Base-by-base conservation (phyloP, 768 basidiomycete genomes). In the Tubosaeta sp. region DNA sequence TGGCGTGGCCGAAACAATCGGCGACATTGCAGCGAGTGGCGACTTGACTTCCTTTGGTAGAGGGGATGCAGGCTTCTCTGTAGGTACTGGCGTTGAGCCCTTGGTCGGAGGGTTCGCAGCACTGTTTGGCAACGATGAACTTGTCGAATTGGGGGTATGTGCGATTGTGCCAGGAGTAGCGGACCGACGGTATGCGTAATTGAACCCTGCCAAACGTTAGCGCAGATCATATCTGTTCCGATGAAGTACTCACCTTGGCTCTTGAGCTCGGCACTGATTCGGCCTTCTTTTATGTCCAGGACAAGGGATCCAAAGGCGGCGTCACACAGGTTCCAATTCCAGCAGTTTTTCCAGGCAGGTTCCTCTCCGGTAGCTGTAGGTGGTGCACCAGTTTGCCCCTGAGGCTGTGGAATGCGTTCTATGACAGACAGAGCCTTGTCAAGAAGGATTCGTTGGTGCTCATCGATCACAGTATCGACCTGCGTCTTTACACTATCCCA, bases 241-340 rank as follows among this genome's bases (percentile, higher is more conserved):
- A 25, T 16, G 34, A n/a, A 51, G 13, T 31, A 68, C 76, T 50
- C 48, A 88, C 94, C 95, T 76, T 95, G 91, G 60, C 88, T 91
- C 72, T 88, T 95, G 55, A 95, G 78, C 66, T 98, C 95, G 0
- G 88, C 87, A 52, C 91, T 94, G 43, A 99, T 83, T 45, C 95
- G 77, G 7, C 95, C 94, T 53, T 98, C 95, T 60, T 88, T 88
- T 61, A 98, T 74, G 59, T 97, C 93, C 42, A 99, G 73, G 1
- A 97, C 74, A 32, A 99, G 78, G 11, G 84, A 84, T 2, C 97
- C 95, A 55, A 87, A 97, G 2, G 93, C 90, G 6, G 95, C 95
- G 60, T 99, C 97, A 57, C 94, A 94, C 39, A 98, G 73, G 63
- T 97, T 95, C 95, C 95, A 97, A 67, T 97, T 93, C 95, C 95